Evolutionary conservation across 2,329 filamentous ascomycete species (phyloP).

Genomic region (Botryotinia calthae): DNA sequence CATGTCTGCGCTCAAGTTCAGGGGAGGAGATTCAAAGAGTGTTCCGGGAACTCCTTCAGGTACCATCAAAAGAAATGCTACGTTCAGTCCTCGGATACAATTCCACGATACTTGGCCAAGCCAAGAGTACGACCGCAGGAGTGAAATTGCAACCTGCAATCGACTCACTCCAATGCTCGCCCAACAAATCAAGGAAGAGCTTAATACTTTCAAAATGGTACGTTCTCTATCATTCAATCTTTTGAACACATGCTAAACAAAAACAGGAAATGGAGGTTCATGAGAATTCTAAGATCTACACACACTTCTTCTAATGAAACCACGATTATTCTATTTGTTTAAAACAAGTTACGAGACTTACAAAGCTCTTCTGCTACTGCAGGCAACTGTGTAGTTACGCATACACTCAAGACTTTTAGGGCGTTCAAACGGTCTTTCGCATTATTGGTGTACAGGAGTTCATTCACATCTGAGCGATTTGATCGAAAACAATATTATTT

Average conservation of each 20-base stretch:
- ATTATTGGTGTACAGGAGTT: constrained; percentile 40
- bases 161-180: constrained; percentile 93
- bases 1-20: constrained; percentile 69
- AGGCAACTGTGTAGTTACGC: constrained; percentile 33
- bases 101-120: constrained; percentile 97
- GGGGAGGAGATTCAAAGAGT: constrained; percentile 74
- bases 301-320: constrained; percentile 91
- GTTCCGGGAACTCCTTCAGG: constrained; percentile 75
- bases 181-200: constrained; percentile 98
- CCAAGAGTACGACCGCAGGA: constrained; percentile 91
- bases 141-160: constrained; percentile 97
- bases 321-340: constrained; percentile 32
- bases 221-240: constrained; percentile 38
- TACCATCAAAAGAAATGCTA: constrained; percentile 57
- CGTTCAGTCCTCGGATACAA: constrained; percentile 88
- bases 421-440: constrained; percentile 35
- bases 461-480: constrained; percentile 40
- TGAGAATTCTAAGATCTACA: constrained; percentile 98
- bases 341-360: constrained; percentile 20
- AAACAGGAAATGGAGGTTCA: constrained; percentile 99
- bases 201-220: constrained; percentile 99
- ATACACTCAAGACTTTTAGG: constrained; percentile 34
- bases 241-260: constrained; percentile 42
- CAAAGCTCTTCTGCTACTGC: constrained; percentile 26
- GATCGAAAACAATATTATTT: constrained; percentile 35